These are phyloP conservation scores for Phlebopus sp. DNA, from an alignment of 1,284 basidiomycete species.

Conservation along the genomic window DNA sequence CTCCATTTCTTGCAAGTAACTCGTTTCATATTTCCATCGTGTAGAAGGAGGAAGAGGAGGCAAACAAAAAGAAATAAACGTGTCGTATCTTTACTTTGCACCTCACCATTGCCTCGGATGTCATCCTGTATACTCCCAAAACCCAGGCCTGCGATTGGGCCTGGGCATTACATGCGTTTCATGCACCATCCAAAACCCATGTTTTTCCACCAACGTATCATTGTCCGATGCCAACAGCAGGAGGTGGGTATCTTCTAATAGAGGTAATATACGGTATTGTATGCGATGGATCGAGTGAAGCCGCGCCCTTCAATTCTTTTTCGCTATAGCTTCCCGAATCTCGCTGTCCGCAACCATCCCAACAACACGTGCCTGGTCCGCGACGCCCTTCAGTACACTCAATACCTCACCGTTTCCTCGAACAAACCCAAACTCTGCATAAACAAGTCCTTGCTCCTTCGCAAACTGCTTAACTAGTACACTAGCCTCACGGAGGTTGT, in stretches of 20 bases:
- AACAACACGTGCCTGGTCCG: constrained; percentile 77
- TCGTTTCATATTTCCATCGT: constrained; percentile 11
- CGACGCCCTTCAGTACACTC: constrained; percentile 74
- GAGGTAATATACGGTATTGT: constrained; percentile 4
- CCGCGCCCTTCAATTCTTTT: constrained; percentile 26
- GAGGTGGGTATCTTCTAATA: not conserved
- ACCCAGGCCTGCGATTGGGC: constrained; percentile 26
- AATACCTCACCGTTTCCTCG: constrained; percentile 80
- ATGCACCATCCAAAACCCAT: constrained; percentile 34
- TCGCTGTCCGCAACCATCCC: constrained; percentile 69
- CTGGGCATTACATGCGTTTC: constrained; percentile 31
- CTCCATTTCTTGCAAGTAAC: constrained; percentile 5
- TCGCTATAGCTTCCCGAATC: constrained; percentile 56
- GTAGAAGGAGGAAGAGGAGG: constrained; percentile 90
- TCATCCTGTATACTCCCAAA: constrained; percentile 35
- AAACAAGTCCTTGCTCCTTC: constrained; percentile 78
- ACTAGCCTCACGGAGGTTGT: constrained; percentile 85
- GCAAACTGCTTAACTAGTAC: constrained; percentile 84
- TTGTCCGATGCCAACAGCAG: not conserved
- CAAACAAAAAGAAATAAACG: constrained; percentile 84
- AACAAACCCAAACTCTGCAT: constrained; percentile 88
- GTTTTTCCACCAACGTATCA: constrained; percentile 1
- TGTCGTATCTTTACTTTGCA: constrained; percentile 1
- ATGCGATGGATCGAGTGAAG: not conserved
- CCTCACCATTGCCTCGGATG: constrained; percentile 9